phyloP scores from a whole-genome alignment of 345 rosid genomes.

The Salix suchowensis region DNA sequence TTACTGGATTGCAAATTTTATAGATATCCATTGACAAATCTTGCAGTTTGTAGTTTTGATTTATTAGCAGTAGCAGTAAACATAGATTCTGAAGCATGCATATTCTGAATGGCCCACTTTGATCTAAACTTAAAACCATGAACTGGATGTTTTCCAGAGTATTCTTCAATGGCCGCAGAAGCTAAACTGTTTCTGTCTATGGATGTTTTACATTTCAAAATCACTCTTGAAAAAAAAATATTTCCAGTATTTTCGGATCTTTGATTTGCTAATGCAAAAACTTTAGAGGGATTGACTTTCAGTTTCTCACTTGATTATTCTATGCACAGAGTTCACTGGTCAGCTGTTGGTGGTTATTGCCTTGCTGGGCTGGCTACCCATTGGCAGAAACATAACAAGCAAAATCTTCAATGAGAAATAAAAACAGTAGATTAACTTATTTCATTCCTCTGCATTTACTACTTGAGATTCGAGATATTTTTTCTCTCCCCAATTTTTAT shows the following conservation, averaged over 20 bases:
- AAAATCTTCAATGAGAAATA: background rate
- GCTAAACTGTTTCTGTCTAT: background rate
- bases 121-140: background rate
- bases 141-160: background rate
- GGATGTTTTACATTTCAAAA: background rate
- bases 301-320: background rate
- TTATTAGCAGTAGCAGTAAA: background rate
- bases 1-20: background rate
- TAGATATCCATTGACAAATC: background rate
- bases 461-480: background rate
- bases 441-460: background rate
- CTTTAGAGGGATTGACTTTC: background rate
- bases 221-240: no score
- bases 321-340: background rate
- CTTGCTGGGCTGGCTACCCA: background rate
- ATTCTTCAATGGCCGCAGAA: background rate
- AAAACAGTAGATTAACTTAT: background rate
- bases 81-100: background rate
- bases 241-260: no score
- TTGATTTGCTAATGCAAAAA: no score
- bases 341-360: background rate
- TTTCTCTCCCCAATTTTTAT: background rate
- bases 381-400: background rate
- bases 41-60: background rate
- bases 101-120: background rate